Base-by-base conservation (phyloP, 306 rosid species). In the Dalbergia oliveri region DNA sequence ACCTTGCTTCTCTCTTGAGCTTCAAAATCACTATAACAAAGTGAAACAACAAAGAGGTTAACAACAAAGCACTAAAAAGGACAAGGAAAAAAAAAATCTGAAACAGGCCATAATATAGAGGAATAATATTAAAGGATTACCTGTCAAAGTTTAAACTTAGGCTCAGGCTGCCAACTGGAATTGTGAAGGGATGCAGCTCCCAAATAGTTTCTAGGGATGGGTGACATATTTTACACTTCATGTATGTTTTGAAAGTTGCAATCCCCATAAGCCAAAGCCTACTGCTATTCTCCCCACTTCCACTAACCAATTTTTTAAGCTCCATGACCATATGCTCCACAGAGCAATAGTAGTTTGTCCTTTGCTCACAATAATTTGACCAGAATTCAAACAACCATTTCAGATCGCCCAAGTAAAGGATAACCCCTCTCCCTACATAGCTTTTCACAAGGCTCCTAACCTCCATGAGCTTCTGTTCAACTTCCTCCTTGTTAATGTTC, bases 151-250 rank as follows among this genome's bases (percentile, higher is more conserved):
- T 94, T 70, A 94, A 91, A 72, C 90, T 90, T 26, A 94, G 81
- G 89, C 88, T 90, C 11, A 91, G 84, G 84, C 92, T 88, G 6
- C 91, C 94, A 75, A 85, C 91, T 37, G 98, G 98, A 80, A 88
- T 70, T 3, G 89, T 84, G 23, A 90, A 87, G 61, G 98, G 97
- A 53, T 91, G 92, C 79, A 94, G 98, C 63, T 92, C 94, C 98
- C 93, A 94, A 51, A 94, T 72, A 44, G 89, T 45, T 84, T 94
- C 97, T 37, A 94, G 79, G 39, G 98, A 91, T 62, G 94, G 95
- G 39, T 85, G 86, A 64, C 88, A 90, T 13, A 76, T 79, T 71
- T 91, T 94, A 69, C 93, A 88, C 83, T 84, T 91, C 87, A 83
- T 85, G 87, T 89, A 94, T 6, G 92, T 78, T 35, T 86, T 94